These are phyloP conservation scores for Acorus calamus DNA, from an alignment of 106 monocot genomes.

Conservation along the genomic window DNA sequence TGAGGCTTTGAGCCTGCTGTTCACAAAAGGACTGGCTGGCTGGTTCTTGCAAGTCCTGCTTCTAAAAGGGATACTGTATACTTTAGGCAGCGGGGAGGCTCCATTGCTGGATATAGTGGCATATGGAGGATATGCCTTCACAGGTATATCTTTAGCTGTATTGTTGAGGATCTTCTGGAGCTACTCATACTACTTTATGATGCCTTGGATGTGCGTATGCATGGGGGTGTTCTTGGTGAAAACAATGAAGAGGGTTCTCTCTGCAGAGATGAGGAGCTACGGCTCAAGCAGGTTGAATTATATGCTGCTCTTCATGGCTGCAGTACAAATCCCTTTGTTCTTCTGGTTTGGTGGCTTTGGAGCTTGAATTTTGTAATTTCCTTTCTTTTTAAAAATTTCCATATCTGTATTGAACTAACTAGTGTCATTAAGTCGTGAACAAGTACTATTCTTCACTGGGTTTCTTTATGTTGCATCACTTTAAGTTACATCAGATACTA, in stretches of 20 bases:
- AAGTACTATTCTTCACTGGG: too few relatives aligned
- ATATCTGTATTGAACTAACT: too few relatives aligned
- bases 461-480: too few relatives aligned
- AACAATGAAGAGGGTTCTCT: conserved; percentile 38
- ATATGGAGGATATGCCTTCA: conserved; percentile 33
- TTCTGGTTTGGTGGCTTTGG: conserved; percentile 34
- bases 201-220: conserved; percentile 33
- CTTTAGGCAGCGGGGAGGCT: conserved; percentile 25
- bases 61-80: conserved; percentile 27
- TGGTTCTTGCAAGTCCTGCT: conserved; percentile 27
- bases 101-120: conserved; percentile 31
- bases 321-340: conserved; percentile 27
- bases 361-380: too few relatives aligned
- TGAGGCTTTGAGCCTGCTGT: conserved; percentile 33
- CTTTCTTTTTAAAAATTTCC: too few relatives aligned
- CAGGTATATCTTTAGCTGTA: conserved; percentile 20
- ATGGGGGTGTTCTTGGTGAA: conserved; percentile 35
- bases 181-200: conserved; percentile 25
- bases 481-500: too few relatives aligned
- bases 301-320: conserved; percentile 29
- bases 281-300: conserved; percentile 25
- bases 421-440: too few relatives aligned
- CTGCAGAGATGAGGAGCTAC: conserved; percentile 18
- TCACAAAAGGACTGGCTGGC: conserved; percentile 26
- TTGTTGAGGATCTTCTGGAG: conserved; percentile 20